Conservation (phyloP, 1,284 basidiomycete species). For the Rhodotorula sp. region DNA sequence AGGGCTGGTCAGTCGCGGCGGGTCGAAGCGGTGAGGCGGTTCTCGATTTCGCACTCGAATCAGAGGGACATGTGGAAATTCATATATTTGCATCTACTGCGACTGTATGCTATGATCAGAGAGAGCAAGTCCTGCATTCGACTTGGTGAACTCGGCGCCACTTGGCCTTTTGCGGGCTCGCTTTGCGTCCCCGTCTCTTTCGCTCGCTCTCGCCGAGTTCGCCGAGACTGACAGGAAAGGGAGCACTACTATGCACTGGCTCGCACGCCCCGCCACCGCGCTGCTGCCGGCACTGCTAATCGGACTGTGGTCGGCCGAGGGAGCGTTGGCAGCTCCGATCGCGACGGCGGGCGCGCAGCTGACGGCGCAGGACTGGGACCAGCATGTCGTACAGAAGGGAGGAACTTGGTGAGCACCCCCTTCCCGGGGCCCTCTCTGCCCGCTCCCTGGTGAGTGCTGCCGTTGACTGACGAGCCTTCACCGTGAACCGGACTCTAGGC, state of each 20-base stretch:
- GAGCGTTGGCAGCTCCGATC: slow-evolving; percentile 19
- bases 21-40: background rate
- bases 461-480: background rate
- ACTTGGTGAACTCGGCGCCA: no score
- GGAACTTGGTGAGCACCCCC: slow-evolving; percentile 20
- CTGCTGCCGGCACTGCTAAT: background rate
- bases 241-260: background rate
- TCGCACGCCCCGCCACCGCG: no score
- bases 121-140: no score
- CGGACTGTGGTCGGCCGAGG: background rate
- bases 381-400: background rate
- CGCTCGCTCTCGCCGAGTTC: no score
- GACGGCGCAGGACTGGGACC: slow-evolving; percentile 24
- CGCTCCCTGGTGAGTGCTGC: no score
- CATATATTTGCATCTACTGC: no score
- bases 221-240: no score
- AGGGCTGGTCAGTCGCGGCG: slow-evolving; percentile 5
- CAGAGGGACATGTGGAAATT: no score
- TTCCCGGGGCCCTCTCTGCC: background rate
- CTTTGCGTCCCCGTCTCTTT: no score
- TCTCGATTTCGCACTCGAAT: no score
- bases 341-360: slow-evolving; percentile 10
- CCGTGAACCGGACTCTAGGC: slow-evolving; percentile 19
- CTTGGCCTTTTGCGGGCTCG: no score
- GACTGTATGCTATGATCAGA: no score